Conservation (phyloP, 805 yeast species). For the Schwanniomyces vanrijiae region DNA sequence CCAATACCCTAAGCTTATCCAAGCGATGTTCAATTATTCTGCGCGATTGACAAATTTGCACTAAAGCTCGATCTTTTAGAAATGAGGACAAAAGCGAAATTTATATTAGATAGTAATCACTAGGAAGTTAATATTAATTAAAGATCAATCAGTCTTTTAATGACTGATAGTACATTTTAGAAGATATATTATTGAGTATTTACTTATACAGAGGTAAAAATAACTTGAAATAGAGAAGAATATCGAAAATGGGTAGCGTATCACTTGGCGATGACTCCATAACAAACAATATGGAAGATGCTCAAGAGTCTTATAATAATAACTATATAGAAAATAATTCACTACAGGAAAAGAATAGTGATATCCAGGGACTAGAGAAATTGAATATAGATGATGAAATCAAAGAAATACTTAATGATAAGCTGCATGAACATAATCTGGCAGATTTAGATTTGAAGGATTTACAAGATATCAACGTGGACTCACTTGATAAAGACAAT, state of each 20-base stretch:
- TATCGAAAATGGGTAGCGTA: constrained; percentile 12
- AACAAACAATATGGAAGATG: background rate
- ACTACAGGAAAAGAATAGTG: background rate
- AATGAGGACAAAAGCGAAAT: constrained; percentile 1
- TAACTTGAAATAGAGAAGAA: background rate
- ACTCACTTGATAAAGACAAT: constrained; percentile 11
- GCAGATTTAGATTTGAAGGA: constrained; percentile 1
- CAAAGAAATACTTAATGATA: constrained; percentile 8
- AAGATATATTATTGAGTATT: background rate
- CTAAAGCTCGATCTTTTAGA: constrained; percentile 1
- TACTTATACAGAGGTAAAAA: background rate
- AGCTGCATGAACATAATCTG: background rate
- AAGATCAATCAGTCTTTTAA: background rate
- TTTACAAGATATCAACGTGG: constrained; percentile 10
- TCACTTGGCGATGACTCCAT: constrained; percentile 18
- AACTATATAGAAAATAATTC: background rate
- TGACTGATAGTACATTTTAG: background rate
- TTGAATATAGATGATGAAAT: constrained; percentile 13
- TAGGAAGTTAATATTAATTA: background rate
- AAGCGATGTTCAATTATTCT: background rate
- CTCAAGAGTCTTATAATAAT: constrained; percentile 1
- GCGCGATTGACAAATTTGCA: background rate
- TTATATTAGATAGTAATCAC: background rate
- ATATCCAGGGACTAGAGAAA: constrained; percentile 1
- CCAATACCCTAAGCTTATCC: constrained; percentile 40